Percentiles rank a stretch among this genome's conserved stretches.
Evolutionary conservation across 805 yeast species (phyloP).

Genomic region (Saturnispora gosingensis): DNA sequence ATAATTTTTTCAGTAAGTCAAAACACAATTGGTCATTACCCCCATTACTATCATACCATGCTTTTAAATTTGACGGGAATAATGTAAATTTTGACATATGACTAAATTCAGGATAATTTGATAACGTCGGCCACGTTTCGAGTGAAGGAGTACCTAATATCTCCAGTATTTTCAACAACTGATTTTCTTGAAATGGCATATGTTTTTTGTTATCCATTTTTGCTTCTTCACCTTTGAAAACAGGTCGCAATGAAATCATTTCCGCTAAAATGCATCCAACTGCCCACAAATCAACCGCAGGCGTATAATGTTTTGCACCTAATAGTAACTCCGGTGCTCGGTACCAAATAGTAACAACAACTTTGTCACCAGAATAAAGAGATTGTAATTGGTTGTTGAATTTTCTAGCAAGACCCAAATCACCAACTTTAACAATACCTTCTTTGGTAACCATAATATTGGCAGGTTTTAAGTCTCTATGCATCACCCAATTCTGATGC

Average conservation of each 20-base stretch:
- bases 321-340: slow-evolving; percentile 84
- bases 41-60: slow-evolving; percentile 83
- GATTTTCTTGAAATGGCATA: slow-evolving; percentile 91
- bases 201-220: slow-evolving; percentile 89
- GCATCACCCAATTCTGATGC: slow-evolving; percentile 94
- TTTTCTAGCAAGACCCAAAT: slow-evolving; percentile 82
- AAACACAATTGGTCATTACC: slow-evolving; percentile 64
- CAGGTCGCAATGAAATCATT: slow-evolving; percentile 76
- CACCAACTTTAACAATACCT: slow-evolving; percentile 94
- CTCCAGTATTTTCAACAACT: slow-evolving; percentile 82
- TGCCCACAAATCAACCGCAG: slow-evolving; percentile 92
- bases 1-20: slow-evolving; percentile 48
- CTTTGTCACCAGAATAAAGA: slow-evolving; percentile 85
- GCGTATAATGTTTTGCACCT: slow-evolving; percentile 90
- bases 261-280: slow-evolving; percentile 94
- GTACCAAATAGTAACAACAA: slow-evolving; percentile 95
- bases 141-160: slow-evolving; percentile 83
- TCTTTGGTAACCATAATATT: slow-evolving; percentile 88
- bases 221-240: slow-evolving; percentile 96
- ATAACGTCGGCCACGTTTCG: slow-evolving; percentile 71
- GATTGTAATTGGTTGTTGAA: slow-evolving; percentile 83
- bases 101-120: slow-evolving; percentile 76
- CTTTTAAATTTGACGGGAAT: slow-evolving; percentile 60
- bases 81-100: slow-evolving; percentile 49
- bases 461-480: slow-evolving; percentile 94